A percentile compares a stretch with the other conserved stretches of the same genome.
phyloP scores from a whole-genome alignment of 441 rosid genomes.

The Aquilaria agallochum region DNA sequence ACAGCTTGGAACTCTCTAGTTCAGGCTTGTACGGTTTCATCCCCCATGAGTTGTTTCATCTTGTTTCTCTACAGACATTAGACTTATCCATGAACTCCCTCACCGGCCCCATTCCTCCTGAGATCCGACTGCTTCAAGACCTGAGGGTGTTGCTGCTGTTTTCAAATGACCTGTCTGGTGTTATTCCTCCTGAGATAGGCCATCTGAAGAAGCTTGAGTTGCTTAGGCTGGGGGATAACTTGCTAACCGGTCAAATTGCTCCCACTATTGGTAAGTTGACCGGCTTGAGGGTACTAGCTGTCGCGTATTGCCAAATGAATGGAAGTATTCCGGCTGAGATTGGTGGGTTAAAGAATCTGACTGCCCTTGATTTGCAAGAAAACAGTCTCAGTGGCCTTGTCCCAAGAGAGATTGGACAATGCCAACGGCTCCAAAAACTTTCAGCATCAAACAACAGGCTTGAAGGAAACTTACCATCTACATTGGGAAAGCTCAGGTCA shows the following conservation, averaged over 20 bases:
- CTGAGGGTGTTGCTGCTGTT: constrained; percentile 53
- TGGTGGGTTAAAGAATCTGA: constrained; percentile 55
- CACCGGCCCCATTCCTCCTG: constrained; percentile 63
- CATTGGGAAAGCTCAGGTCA: constrained; percentile 46
- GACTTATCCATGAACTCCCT: constrained; percentile 66
- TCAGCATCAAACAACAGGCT: constrained; percentile 63
- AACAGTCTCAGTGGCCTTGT: constrained; percentile 59
- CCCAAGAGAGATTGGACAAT: constrained; percentile 53
- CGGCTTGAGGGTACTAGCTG: constrained; percentile 49
- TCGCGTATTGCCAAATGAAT: constrained; percentile 67
- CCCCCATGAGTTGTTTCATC: constrained; percentile 38
- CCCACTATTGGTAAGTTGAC: constrained; percentile 53
- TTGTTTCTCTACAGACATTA: constrained; percentile 45
- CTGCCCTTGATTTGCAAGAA: constrained; percentile 46
- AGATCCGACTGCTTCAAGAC: constrained; percentile 65
- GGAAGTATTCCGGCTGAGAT: constrained; percentile 75
- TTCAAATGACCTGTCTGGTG: constrained; percentile 65
- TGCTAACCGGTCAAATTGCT: constrained; percentile 52
- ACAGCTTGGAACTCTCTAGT: constrained; percentile 56
- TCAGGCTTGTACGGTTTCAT: constrained; percentile 64
- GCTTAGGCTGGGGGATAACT: constrained; percentile 69
- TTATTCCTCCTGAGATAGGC: constrained; percentile 64
- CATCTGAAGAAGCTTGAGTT: constrained; percentile 55
- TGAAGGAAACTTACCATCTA: constrained; percentile 59
- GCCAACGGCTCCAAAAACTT: constrained; percentile 43